Percentiles rank a stretch among this genome's conserved stretches.
Evolutionary conservation across 1,284 basidiomycete species (phyloP).

Genomic region (Apiotrichum domesticum): DNA sequence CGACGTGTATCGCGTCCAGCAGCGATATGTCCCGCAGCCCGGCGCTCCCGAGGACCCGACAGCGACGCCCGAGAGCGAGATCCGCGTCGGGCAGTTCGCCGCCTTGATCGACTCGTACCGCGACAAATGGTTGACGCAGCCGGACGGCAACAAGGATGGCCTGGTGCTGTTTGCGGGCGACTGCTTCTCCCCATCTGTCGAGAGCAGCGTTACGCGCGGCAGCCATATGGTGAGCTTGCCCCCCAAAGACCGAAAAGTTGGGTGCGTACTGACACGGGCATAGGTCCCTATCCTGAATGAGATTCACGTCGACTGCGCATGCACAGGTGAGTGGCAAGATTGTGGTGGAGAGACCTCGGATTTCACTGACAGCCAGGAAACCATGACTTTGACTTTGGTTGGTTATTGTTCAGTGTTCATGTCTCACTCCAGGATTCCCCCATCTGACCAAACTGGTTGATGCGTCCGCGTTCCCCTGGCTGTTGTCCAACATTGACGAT

Average conservation of each 20-base stretch:
- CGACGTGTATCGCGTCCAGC: slow-evolving; percentile 55
- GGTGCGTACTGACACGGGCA: not conserved
- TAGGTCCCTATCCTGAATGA: slow-evolving; percentile 72
- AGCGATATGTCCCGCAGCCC: slow-evolving; percentile 47
- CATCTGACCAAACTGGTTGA: slow-evolving; percentile 68
- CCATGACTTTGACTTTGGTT: slow-evolving; percentile 72
- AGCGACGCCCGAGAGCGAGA: slow-evolving; percentile 18
- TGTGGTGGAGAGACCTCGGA: not conserved
- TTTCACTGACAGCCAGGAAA: slow-evolving; percentile 53
- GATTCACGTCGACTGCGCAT: slow-evolving; percentile 41
- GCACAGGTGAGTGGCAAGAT: slow-evolving; percentile 29
- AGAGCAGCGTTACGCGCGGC: slow-evolving; percentile 80
- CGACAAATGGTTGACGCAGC: slow-evolving; percentile 31
- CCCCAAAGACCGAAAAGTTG: not conserved
- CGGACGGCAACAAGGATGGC: slow-evolving; percentile 55
- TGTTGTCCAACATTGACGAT: slow-evolving; percentile 70
- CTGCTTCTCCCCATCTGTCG: slow-evolving; percentile 75
- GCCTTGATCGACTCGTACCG: slow-evolving; percentile 37
- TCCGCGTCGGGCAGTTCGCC: slow-evolving; percentile 50
- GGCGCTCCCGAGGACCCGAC: slow-evolving; percentile 20
- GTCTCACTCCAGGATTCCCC: slow-evolving; percentile 58
- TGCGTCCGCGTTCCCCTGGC: slow-evolving; percentile 64
- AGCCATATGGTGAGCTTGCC: slow-evolving; percentile 70
- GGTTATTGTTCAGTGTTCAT: slow-evolving; percentile 30
- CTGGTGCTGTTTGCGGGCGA: slow-evolving; percentile 84